Base-by-base conservation (phyloP, 1,284 basidiomycete species). In the Cutaneotrichosporon cutaneum region DNA sequence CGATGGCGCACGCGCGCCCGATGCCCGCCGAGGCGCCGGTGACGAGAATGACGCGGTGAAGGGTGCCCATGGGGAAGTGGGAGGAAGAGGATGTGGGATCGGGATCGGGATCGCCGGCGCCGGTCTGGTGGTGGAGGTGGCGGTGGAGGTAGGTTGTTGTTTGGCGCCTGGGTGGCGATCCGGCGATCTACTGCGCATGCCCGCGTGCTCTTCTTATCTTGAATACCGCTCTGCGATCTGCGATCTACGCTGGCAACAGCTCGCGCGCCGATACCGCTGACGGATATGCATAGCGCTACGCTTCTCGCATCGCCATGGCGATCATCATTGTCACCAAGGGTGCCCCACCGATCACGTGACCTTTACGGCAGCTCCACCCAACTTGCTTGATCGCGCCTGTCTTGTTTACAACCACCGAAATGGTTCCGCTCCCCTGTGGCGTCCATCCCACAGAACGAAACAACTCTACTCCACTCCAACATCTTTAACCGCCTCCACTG, bases 1-100 rank as follows among this genome's bases (percentile, higher is more conserved):
- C 82, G 64, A 85, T 75, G 2, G 84, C 81, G 21, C 80, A 81
- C 3, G 81, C 76, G 18, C 82, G 77, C 11, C 85, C 85, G 59
- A 86, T 84, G 55, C 85, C 77, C 9, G 73, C 72, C 7, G 74
- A 77, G 2, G 77, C 77, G 60, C 79, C 79, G 4, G 79, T 80
- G 66, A 80, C 68, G 62, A 79, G 62, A 45, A 76, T 73, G 32
- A 79, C 73, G 59, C 74, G 65, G 13, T 52, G 14, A 18, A 42
- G 30, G 30, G 48, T 13, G 24, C n/a, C 14, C 52, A 54, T 54
- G 22, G 10, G n/a, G 9, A 14, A 30, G 26, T 5, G 26, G n/a
- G 26, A 5, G 16, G 5, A 9, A 30, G 9, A 30, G 18, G 24
- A n/a, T 32, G 27, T 18, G 24, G 1, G 21, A 51, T 51, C 21